Evolutionary conservation across 306 rosid genomes (phyloP), one percentile per base, ranked within the genome.

Genomic region (Delonix regia): DNA sequence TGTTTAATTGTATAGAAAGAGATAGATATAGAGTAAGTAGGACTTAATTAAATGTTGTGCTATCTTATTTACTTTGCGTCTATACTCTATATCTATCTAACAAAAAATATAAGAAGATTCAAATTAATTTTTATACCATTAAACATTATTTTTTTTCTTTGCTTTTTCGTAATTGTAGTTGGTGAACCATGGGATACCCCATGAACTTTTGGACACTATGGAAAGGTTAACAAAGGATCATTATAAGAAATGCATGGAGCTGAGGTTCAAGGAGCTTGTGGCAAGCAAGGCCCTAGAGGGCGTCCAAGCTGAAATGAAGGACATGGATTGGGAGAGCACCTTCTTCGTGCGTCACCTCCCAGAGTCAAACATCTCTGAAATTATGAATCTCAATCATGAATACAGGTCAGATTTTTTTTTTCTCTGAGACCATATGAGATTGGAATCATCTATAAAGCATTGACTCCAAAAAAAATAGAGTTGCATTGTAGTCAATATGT

Each of bases 181-280:
- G 61, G 61, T 55, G 61, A 55, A 55, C 61, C 61, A 55, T 55
- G 61, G 61, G 61, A 55, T 55, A 55, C 5, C 30, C 61, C 61
- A 55, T 55, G 61, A 55, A 55, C 15, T 55, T 9, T 9, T 55
- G 61, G 61, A 55, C 15, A 21, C 15, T 0, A 30, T 55, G 15
- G 61, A 55, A 25, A 55, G 30, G 30, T 55, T 55, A 55, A 55
- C 61, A 2, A 55, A 55, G 10, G 61, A 55, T 15, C 61, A 55
- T 55, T 55, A 55, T 55, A 22, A 30, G 61, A 22, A 55, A 55
- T 55, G 61, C 21, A 55, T 55, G 61, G 61, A 55, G 61, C 2
- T 3, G 22, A 21, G 61, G 61, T 55, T 55, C 30, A 55, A 55
- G 14, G 61, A 55, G 9, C 1, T 22, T 9, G 61, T 55, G 61